Evolutionary conservation across 83 land plant genomes (phyloP).

Genomic region (Picea abies): DNA sequence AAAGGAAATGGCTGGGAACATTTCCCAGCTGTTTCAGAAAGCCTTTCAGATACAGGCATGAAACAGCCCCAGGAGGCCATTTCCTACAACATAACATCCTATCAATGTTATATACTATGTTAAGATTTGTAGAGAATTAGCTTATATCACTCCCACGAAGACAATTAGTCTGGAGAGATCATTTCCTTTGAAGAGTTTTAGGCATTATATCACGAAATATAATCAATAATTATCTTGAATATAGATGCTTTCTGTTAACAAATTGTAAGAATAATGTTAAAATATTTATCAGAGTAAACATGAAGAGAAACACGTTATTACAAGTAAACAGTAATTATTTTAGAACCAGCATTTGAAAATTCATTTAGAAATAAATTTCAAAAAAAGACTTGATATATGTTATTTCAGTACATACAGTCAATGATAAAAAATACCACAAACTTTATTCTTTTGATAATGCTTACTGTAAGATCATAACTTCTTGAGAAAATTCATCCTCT

Average conservation of each 20-base stretch:
- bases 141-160: background rate
- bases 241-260: background rate
- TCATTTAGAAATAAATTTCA: background rate
- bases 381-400: background rate
- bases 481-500: conserved; percentile 80
- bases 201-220: background rate
- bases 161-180: background rate
- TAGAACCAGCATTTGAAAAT: background rate
- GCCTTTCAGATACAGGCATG: too few species aligned
- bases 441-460: background rate
- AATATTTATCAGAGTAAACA: background rate
- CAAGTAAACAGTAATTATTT: background rate
- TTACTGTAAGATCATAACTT: conserved; percentile 86
- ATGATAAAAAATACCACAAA: background rate
- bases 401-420: background rate
- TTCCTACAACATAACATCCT: too few species aligned
- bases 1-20: too few species aligned
- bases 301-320: background rate
- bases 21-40: too few species aligned
- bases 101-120: too few species aligned
- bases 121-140: background rate
- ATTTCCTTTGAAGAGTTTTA: background rate
- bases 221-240: background rate
- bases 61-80: too few species aligned
- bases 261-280: background rate